Base-by-base conservation (phyloP, 2,329 filamentous ascomycete species). In the Arthrobotrys iridis region DNA sequence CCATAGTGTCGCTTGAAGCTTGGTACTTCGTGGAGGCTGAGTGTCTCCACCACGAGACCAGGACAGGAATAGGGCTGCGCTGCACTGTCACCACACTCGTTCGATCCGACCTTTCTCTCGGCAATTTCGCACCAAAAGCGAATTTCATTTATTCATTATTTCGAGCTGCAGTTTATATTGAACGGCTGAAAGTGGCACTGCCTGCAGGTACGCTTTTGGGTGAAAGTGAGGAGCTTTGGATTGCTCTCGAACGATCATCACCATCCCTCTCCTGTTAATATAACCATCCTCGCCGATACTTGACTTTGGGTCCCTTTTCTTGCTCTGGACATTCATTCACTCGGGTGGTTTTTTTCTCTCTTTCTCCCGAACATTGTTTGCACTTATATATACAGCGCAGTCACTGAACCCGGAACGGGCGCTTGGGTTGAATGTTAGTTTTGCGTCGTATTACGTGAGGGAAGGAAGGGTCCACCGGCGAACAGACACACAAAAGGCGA, bases 1-100 rank as follows among this genome's bases (percentile, higher is more conserved):
- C 71, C 63, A 75, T 75, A 30, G 45, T 63, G 66, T 75, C 71
- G 71, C 63, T 68, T 75, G 63, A 64, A 58, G 63, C 71, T 67
- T 68, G 50, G 63, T 57, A 64, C 55, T 75, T 41, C 46, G 64
- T 57, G 71, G 71, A 67, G 71, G 71, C 71, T 75, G 71, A 75
- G 71, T 52, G 55, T 30, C 48, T 40, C 40, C 28, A 46, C 55
- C 55, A 63, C 57, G 52, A 59, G 37, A 64, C 58, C 48, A 41
- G 37, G 60, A 58, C 64, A 73, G 60, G 60, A 73, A 73, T 73
- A 73, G 55, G 70, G 70, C 59, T 66, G 70, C 66, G 58, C 57
- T 50, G 70, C 66, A 64, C 57, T 50, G 50, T 58, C 67, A 65
- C 58, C 59, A 71, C 57, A 57, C 46, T 57, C 43, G 22, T 58